Base-by-base conservation (phyloP, 345 rosid species). In the Turritis glabra region DNA sequence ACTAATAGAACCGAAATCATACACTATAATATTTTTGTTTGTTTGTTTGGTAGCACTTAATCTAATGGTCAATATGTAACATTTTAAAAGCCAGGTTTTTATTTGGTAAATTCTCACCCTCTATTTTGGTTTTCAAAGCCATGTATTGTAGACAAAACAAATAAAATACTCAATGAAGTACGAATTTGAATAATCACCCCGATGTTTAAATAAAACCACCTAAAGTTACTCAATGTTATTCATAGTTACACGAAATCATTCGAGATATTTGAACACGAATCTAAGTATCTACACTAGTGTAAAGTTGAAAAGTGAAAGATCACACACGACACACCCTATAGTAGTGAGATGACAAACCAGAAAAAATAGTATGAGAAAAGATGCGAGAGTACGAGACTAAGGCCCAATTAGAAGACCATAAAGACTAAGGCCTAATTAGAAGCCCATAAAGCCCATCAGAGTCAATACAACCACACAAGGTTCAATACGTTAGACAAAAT, bases 371-470 rank as follows among this genome's bases (percentile, higher is more conserved):
- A 2, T 14, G 35, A 15, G 27, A 50, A 50, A 37, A 11, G 7
- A 21, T 4, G 30, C 17, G 18, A 12, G 32, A 2, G 17, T 55
- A 17, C 27, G 35, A n/a, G n/a, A 35, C 12, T 3, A 27, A 18
- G 69, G 40, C 71, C 71, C 43, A 74, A 12, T 11, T 38, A 0
- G 0, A 26, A 37, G 71, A 64, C 75, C 43, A 77, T 25, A 5
- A 12, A 38, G n/a, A 35, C 12, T 3, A 27, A 18, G 69, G 40
- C 71, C 71, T 29, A 74, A 12, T 11, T 38, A 0, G 0, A 26
- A 37, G 71, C 70, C 75, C 43, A 77, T 25, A 5, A 12, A 38
- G n/a, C 25, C 55, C 60, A 54, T 30, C 0, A 13, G 30, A 25
- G 22, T 21, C 12, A 18, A 26, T 23, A 59, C 46, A 46, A 26